Percentiles rank a stretch among this genome's conserved stretches.
Conservation (phyloP, 768 basidiomycete genomes). For the Phylloporus arenicola region DNA sequence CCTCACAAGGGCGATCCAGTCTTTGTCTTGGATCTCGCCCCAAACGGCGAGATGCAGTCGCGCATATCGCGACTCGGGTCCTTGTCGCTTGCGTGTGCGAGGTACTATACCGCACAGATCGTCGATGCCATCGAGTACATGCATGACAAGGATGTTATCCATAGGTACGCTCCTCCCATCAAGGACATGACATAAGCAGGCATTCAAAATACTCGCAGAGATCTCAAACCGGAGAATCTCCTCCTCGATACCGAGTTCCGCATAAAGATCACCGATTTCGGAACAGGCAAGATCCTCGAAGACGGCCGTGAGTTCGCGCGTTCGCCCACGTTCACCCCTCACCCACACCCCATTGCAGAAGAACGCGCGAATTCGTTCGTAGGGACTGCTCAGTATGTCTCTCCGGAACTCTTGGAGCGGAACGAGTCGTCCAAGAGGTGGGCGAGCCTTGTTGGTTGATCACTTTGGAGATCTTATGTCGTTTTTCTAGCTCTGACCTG, state of each 20-base stretch:
- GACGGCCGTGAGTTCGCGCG: conserved; percentile 40
- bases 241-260: conserved; percentile 82
- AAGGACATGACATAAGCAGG: conserved; percentile 8
- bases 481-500: conserved; percentile 66
- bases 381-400: conserved; percentile 86
- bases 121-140: conserved; percentile 87
- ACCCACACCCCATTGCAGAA: conserved; percentile 25
- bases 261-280: conserved; percentile 96
- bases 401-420: conserved; percentile 75
- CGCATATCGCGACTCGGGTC: conserved; percentile 79
- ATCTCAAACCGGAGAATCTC: conserved; percentile 84
- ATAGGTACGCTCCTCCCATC: conserved; percentile 47
- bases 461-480: neutral
- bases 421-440: conserved; percentile 76
- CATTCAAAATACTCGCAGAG: conserved; percentile 34
- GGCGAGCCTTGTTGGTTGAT: neutral
- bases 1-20: conserved; percentile 38
- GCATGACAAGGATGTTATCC: conserved; percentile 85
- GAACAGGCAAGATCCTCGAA: conserved; percentile 77
- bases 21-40: conserved; percentile 72
- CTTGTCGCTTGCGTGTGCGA: conserved; percentile 66
- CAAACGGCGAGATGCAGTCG: conserved; percentile 73
- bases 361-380: conserved; percentile 71
- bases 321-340: neutral
- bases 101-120: conserved; percentile 86